phyloP scores from a whole-genome alignment of 179 eudicot genomes.

The Spergularia azorica region DNA sequence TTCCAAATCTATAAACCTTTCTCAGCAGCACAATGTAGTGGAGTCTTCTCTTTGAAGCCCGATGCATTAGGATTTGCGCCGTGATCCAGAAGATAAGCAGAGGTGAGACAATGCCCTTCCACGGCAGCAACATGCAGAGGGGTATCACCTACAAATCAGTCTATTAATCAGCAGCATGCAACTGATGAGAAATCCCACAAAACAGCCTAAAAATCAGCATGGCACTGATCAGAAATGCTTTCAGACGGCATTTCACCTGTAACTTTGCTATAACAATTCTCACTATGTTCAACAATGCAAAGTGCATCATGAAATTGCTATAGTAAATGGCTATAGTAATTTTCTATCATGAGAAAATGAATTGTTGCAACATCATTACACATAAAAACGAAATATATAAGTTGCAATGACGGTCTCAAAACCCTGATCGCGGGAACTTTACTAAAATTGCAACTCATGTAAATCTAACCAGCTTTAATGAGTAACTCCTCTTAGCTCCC shows the following conservation, averaged over 20 bases:
- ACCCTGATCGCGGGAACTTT: too few relatives aligned
- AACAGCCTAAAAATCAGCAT: not conserved
- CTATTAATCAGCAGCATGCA: not conserved
- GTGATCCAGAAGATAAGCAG: constrained; percentile 24
- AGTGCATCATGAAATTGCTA: too few relatives aligned
- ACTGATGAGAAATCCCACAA: constrained; percentile 14
- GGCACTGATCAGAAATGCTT: not conserved
- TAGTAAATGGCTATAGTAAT: too few relatives aligned
- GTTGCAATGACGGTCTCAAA: too few relatives aligned
- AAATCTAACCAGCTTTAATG: too few relatives aligned
- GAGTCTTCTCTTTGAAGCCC: constrained; percentile 10
- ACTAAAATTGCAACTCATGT: too few relatives aligned
- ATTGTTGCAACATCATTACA: too few relatives aligned
- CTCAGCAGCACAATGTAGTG: constrained; percentile 36
- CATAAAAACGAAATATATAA: too few relatives aligned
- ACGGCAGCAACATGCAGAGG: constrained; percentile 24
- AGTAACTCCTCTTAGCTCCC: too few relatives aligned
- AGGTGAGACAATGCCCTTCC: constrained; percentile 25
- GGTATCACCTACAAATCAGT: constrained; percentile 24
- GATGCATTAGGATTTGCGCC: constrained; percentile 31
- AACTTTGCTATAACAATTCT: too few relatives aligned
- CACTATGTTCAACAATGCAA: too few relatives aligned
- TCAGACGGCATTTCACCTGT: not conserved
- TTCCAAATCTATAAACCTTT: constrained; percentile 20
- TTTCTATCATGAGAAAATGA: too few relatives aligned